phyloP scores from a whole-genome alignment of 176 grass and related monocot genomes.

The Phyllostachys edulis region DNA sequence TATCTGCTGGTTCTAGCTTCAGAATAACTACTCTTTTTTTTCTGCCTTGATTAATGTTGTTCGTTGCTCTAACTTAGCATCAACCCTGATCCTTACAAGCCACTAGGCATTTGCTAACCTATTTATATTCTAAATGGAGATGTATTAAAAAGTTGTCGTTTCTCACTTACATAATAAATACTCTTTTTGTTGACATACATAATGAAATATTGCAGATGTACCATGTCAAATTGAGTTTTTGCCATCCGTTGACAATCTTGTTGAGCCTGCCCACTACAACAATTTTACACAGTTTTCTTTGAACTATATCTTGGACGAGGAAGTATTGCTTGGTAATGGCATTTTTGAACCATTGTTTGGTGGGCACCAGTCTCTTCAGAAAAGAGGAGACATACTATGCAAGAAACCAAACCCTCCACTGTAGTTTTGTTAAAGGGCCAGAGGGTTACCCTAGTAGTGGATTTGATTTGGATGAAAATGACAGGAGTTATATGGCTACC shows the following conservation, averaged over 20 bases:
- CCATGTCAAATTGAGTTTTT: constrained; percentile 71
- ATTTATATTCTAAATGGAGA: no score
- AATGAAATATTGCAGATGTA: constrained; percentile 62
- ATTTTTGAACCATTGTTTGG: constrained; percentile 55
- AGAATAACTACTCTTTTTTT: no score
- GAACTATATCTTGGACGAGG: constrained; percentile 59
- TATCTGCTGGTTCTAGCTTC: no score
- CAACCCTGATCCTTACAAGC: no score
- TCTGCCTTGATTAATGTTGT: no score
- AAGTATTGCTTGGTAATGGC: constrained; percentile 14
- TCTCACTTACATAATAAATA: not conserved
- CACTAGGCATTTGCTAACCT: no score
- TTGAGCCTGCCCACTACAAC: constrained; percentile 51
- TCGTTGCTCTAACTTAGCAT: no score
- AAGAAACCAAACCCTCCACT: constrained; percentile 80
- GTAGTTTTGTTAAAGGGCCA: constrained; percentile 66
- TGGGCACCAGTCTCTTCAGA: constrained; percentile 61
- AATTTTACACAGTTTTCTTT: constrained; percentile 76
- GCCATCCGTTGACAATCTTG: constrained; percentile 53
- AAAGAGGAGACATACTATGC: constrained; percentile 73
- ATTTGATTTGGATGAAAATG: constrained; percentile 76
- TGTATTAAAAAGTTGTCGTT: no score
- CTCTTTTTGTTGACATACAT: constrained; percentile 18
- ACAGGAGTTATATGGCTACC: constrained; percentile 62
- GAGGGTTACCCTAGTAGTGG: constrained; percentile 47